phyloP scores from a whole-genome alignment of 352 stramenopile species.

The Globisporangium yorkense region DNA sequence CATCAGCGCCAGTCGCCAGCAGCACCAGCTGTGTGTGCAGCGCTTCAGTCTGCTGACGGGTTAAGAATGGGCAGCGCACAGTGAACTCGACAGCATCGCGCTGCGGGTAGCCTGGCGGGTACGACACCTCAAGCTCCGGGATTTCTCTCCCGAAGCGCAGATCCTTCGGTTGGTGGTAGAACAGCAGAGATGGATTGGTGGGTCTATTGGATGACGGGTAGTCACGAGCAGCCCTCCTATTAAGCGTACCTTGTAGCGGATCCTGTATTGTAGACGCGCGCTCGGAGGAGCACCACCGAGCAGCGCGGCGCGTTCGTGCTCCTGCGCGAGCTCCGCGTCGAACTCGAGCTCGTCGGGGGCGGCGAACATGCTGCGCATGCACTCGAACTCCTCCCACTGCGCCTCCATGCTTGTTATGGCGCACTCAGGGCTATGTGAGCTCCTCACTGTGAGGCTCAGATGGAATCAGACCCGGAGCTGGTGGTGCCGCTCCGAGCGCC shows the following conservation, averaged over 20 bases:
- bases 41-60: conserved; percentile 27
- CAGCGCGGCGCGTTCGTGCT: conserved; percentile 19
- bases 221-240: not conserved
- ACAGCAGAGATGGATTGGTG: not conserved
- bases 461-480: conserved; percentile 5
- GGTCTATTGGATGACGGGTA: not conserved
- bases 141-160: conserved; percentile 15
- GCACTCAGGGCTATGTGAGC: not conserved
- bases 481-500: conserved; percentile 1
- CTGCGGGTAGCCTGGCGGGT: conserved; percentile 33
- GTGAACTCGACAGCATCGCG: conserved; percentile 24
- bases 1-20: conserved; percentile 21
- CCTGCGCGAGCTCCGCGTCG: conserved; percentile 20
- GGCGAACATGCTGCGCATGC: conserved; percentile 72
- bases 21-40: conserved; percentile 30
- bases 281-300: conserved; percentile 1
- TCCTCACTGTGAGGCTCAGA: not conserved
- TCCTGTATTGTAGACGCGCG: conserved; percentile 32
- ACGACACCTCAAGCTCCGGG: conserved; percentile 43
- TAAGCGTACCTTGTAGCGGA: conserved; percentile 33
- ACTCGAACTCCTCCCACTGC: conserved; percentile 72
- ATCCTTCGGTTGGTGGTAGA: not conserved
- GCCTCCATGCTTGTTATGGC: conserved; percentile 5
- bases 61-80: conserved; percentile 44
- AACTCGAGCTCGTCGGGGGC: conserved; percentile 32